phyloP scores from a whole-genome alignment of 495 filamentous ascomycete genomes.

The Aspergillus indologenus region DNA sequence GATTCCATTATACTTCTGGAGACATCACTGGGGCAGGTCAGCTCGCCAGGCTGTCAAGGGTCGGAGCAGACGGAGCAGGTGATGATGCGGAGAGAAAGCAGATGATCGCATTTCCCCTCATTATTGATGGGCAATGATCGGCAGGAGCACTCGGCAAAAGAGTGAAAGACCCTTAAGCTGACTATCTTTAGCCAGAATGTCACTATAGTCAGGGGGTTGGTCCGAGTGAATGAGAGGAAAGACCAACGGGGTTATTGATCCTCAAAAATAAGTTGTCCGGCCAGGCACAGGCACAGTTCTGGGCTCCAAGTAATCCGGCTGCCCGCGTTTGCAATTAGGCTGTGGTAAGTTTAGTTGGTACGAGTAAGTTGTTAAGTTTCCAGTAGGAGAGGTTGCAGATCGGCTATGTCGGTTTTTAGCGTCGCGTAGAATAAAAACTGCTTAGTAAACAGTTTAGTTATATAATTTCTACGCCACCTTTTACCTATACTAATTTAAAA shows the following conservation, averaged over 20 bases:
- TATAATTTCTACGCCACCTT: too few species aligned
- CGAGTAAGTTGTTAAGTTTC: too few species aligned
- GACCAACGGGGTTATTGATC: too few species aligned
- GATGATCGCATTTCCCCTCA: conserved; percentile 4
- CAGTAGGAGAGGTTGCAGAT: too few species aligned
- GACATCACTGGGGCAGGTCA: conserved; percentile 4
- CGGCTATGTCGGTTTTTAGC: too few species aligned
- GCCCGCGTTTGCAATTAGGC: neutral
- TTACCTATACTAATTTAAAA: too few species aligned
- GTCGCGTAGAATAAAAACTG: too few species aligned
- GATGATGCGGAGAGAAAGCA: conserved; percentile 1
- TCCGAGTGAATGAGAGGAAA: too few species aligned
- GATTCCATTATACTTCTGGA: neutral
- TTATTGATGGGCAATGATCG: neutral
- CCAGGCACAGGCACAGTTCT: neutral
- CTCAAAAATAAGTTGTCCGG: too few species aligned
- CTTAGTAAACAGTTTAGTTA: too few species aligned
- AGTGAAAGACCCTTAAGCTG: neutral
- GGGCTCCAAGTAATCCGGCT: neutral
- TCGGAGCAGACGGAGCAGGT: neutral
- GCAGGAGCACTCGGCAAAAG: neutral
- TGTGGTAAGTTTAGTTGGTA: too few species aligned
- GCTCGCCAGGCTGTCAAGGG: neutral
- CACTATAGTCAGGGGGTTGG: neutral
- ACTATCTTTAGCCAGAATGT: neutral